Percentiles rank a stretch among this genome's conserved stretches.
phyloP scores from a whole-genome alignment of 257 asterid genomes.

The Solanum paucissectum region DNA sequence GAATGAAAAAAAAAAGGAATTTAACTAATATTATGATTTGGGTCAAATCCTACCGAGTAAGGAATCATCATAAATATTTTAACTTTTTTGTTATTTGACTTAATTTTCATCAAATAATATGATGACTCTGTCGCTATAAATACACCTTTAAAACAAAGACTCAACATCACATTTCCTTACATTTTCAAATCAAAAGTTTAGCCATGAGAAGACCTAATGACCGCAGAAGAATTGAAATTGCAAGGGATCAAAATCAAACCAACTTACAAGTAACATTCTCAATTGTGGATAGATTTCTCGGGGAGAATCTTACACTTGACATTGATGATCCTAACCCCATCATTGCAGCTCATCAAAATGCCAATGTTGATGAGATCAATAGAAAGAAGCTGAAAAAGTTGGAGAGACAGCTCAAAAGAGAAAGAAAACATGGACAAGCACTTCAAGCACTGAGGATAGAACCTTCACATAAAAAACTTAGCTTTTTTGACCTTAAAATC shows the following conservation, averaged over 20 bases:
- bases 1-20: not conserved
- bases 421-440: not conserved
- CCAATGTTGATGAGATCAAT: not conserved
- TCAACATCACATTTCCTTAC: not conserved
- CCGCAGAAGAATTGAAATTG: not conserved
- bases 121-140: not conserved
- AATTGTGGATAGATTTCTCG: not conserved
- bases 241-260: not conserved
- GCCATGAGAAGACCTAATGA: not conserved
- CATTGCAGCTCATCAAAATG: not conserved
- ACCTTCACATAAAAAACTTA: not conserved
- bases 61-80: not conserved
- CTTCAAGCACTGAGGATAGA: not conserved
- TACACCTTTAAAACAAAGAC: too few species aligned
- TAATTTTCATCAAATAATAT: not conserved
- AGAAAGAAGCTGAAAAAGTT: not conserved
- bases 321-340: not conserved
- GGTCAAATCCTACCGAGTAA: not conserved
- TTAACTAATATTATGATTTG: not conserved
- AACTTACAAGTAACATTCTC: not conserved
- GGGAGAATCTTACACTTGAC: not conserved
- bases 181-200: not conserved
- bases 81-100: not conserved
- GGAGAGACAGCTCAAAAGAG: rapidly evolving
- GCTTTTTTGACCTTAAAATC: too few species aligned